Evolutionary conservation across 768 basidiomycete genomes (phyloP).

Genomic region (Psilocybe tampanensis): DNA sequence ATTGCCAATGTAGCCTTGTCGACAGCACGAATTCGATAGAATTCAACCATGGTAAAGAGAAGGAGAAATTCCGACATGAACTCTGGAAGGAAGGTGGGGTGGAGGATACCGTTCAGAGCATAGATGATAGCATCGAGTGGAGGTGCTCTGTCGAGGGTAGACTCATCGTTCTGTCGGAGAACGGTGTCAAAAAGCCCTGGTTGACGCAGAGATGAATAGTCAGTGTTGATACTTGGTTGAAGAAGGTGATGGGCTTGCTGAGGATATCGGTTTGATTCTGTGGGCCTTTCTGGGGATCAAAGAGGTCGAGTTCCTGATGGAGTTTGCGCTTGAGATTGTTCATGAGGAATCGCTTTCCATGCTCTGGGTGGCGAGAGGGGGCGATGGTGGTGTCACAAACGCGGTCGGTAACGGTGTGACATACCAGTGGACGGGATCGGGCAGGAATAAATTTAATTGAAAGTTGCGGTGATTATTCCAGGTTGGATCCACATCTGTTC

Average conservation of each 20-base stretch:
- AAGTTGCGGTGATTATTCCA: too few species aligned
- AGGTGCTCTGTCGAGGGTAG: conserved; percentile 17
- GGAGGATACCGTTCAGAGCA: conserved; percentile 32
- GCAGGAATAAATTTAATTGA: too few species aligned
- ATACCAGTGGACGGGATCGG: too few species aligned
- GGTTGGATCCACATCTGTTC: background rate
- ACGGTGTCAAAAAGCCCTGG: conserved; percentile 9
- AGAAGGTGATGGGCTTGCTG: conserved; percentile 2
- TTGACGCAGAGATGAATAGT: background rate
- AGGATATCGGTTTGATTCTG: conserved; percentile 6
- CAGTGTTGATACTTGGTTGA: background rate
- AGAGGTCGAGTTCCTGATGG: background rate
- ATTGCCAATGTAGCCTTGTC: conserved; percentile 28
- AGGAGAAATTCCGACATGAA: conserved; percentile 36
- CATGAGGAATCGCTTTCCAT: background rate
- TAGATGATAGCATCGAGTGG: conserved; percentile 33
- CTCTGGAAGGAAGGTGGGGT: conserved; percentile 21
- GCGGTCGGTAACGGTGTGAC: background rate
- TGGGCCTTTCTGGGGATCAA: background rate
- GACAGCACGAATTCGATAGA: conserved; percentile 31
- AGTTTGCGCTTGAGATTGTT: background rate
- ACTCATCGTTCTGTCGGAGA: conserved; percentile 6
- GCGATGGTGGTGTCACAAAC: background rate
- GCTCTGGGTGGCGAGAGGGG: background rate
- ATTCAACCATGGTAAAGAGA: conserved; percentile 39